Evolutionary conservation across 306 rosid genomes (phyloP), one percentile per base, ranked within the genome.

Genomic region (Citrullus amarus): DNA sequence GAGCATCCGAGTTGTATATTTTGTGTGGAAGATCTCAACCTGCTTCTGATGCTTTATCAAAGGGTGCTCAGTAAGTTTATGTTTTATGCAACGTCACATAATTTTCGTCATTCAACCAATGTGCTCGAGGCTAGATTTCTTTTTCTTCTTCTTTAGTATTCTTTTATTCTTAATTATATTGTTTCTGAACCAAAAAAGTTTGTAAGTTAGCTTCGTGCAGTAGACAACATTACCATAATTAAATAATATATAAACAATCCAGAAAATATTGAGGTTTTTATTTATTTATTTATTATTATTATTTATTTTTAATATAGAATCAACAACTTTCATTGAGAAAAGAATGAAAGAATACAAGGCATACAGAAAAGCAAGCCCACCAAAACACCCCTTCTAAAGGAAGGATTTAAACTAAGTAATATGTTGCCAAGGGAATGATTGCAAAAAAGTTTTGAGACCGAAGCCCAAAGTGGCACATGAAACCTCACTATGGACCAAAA

Each of bases 41-140:
- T 81, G 97, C 98, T 22, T 92, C 98, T 1, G 98, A 92, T 81
- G 96, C 98, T 72, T 92, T 95, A 46, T 97, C 88, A 12, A 95
- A 89, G 88, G 98, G 92, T 76, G 98, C 97, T 22, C 93, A 96
- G 97, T 95, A 89, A 85, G 57, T 73, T 51, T 30, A 50, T 73
- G 38, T 73, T 50, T 72, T 48, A 73, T 73, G 61, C 43, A 73
- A 13, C 56, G 7, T 51, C 55, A 25, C 41, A 48, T 72, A 72
- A 71, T 22, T 30, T 43, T n/a, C 5, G 32, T 68, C 55, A 7
- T 75, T 75, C 53, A 34, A 32, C 11, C 16, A 20, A 75, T 36
- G 7, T 6, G 20, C 53, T 56, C 10, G 58, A 46, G 22, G n/a
- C 58, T 70, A 44, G 58, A 70, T 70, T 22, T 70, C 34, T 5